phyloP scores from a whole-genome alignment of 169 alveolate species.

The Eimeria necatrix region DNA sequence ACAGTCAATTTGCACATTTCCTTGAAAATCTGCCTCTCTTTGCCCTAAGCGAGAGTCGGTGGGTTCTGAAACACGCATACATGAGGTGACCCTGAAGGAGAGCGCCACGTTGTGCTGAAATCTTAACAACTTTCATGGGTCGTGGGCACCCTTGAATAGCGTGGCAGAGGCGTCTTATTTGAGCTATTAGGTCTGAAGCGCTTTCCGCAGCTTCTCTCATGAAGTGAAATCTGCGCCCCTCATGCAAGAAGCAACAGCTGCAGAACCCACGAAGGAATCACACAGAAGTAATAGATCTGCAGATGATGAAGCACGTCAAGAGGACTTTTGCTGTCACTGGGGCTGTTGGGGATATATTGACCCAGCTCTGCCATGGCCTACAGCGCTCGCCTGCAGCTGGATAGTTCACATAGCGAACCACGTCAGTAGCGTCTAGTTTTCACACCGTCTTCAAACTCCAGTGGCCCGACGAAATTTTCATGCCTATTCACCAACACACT shows the following conservation, averaged over 20 bases:
- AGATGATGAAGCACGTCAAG: neutral
- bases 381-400: conserved; percentile 64
- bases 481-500: no score
- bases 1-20: neutral
- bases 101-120: no score
- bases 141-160: no score
- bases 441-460: no score
- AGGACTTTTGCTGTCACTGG: neutral
- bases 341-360: conserved; percentile 9
- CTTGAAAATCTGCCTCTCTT: conserved; percentile 51
- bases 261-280: neutral
- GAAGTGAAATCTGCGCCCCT: no score
- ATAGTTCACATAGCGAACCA: conserved; percentile 58
- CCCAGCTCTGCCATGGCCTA: conserved; percentile 45
- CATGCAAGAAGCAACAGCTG: neutral
- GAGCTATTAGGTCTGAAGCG: no score
- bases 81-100: no score
- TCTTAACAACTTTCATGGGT: no score
- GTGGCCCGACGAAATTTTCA: no score
- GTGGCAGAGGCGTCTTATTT: no score
- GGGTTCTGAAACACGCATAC: neutral
- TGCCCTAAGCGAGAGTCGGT: conserved; percentile 35
- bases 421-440: neutral
- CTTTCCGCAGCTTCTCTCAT: no score
- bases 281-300: neutral